Percentiles rank a stretch among this genome's conserved stretches.
Conservation (phyloP, 1,284 basidiomycete genomes). For the Anthracocystis setariae region DNA sequence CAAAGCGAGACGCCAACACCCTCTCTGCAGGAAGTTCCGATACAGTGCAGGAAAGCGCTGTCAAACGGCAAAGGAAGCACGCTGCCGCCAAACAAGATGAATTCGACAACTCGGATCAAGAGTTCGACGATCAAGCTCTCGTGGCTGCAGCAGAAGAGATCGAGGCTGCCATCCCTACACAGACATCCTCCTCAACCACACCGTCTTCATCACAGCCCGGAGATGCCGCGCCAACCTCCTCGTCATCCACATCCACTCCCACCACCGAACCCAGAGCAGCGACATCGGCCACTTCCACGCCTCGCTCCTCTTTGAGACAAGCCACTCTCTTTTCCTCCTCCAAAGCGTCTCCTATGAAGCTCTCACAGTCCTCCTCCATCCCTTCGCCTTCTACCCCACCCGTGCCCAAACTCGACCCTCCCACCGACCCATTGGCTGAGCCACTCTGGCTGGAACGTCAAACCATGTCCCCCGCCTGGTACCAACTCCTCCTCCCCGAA, state of each 20-base stretch:
- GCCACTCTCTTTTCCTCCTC: slow-evolving; percentile 21
- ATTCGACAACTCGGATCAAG: slow-evolving; percentile 43
- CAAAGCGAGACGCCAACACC: slow-evolving; percentile 38
- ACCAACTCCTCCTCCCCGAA: slow-evolving; percentile 46
- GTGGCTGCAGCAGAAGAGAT: slow-evolving; percentile 49
- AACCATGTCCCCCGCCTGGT: slow-evolving; percentile 63
- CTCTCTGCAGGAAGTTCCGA: slow-evolving; percentile 6
- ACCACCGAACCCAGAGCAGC: not conserved
- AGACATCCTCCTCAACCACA: slow-evolving; percentile 12
- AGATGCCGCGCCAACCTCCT: not conserved
- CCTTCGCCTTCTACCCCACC: not conserved
- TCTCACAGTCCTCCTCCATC: not conserved
- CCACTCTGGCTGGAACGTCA: slow-evolving; percentile 58
- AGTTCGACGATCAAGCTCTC: slow-evolving; percentile 47
- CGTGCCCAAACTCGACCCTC: slow-evolving; percentile 16
- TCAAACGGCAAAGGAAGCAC: slow-evolving; percentile 12
- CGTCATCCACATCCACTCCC: not conserved
- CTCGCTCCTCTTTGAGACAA: no score
- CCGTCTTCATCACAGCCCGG: slow-evolving; percentile 6
- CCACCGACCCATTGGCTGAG: slow-evolving; percentile 24
- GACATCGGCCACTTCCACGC: slow-evolving; percentile 3
- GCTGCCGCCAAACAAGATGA: slow-evolving; percentile 25
- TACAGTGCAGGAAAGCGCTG: not conserved
- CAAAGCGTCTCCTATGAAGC: slow-evolving; percentile 1
- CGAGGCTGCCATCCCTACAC: slow-evolving; percentile 33